phyloP scores from a whole-genome alignment of 2,329 filamentous ascomycete genomes.

The Colletotrichum sansevieriae region DNA sequence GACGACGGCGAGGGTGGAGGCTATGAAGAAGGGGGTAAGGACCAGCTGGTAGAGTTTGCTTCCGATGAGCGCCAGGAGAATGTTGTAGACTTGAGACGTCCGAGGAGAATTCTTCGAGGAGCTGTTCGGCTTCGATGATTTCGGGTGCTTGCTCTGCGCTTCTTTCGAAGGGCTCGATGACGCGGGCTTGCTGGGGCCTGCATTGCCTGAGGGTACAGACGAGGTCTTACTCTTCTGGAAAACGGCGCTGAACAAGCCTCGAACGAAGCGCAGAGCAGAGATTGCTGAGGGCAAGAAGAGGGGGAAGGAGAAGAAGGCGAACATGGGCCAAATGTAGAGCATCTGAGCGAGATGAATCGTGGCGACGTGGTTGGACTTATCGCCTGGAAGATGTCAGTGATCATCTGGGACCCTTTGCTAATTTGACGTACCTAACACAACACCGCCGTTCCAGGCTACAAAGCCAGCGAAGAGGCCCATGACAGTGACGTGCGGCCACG shows the following conservation, averaged over 20 bases:
- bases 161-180: neutral
- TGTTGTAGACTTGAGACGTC: neutral
- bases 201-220: neutral
- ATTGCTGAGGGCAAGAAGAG: constrained; percentile 71
- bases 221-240: neutral
- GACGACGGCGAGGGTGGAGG: constrained; percentile 63
- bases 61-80: constrained; percentile 44
- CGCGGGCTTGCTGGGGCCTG: neutral
- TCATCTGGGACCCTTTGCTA: accelerated
- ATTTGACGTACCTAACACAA: constrained; percentile 79
- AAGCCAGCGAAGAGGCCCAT: constrained; percentile 79
- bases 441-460: constrained; percentile 88
- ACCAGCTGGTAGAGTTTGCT: constrained; percentile 48
- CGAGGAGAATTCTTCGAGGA: neutral
- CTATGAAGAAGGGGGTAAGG: constrained; percentile 49
- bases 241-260: neutral
- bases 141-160: neutral
- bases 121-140: no score
- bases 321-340: constrained; percentile 94
- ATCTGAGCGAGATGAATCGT: constrained; percentile 92
- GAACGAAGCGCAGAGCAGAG: constrained; percentile 45
- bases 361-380: constrained; percentile 94
- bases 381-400: constrained; percentile 68
- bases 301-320: constrained; percentile 90
- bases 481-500: constrained; percentile 73